phyloP scores from a whole-genome alignment of 768 basidiomycete species.

The Ramaria sp. region DNA sequence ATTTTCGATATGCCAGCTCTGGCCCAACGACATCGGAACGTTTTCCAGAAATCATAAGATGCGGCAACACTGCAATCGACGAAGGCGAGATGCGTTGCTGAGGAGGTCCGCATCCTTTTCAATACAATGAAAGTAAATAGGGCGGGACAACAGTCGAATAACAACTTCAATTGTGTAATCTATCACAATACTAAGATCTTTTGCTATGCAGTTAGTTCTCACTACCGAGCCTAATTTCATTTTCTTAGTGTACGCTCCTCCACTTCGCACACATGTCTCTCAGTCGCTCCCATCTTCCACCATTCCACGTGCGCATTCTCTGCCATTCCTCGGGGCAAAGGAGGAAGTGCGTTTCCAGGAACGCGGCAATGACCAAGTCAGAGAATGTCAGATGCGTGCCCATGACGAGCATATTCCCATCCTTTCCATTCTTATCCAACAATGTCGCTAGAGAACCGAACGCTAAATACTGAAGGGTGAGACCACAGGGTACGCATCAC shows the following conservation, averaged over 20 bases:
- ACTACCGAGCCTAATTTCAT: too few relatives aligned
- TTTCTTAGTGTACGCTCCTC: not conserved
- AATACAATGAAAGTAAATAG: too few relatives aligned
- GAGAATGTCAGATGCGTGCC: constrained; percentile 28
- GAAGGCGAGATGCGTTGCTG: too few relatives aligned
- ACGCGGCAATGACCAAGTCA: constrained; percentile 23
- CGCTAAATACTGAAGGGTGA: constrained; percentile 2
- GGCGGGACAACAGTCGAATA: too few relatives aligned
- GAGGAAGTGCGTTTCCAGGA: not conserved
- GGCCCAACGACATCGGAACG: too few relatives aligned
- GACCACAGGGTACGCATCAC: constrained; percentile 1
- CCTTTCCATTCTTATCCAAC: constrained; percentile 20
- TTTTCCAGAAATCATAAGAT: too few relatives aligned
- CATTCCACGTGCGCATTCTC: not conserved
- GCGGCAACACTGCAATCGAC: too few relatives aligned
- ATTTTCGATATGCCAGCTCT: too few relatives aligned
- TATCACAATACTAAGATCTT: too few relatives aligned
- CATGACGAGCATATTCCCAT: constrained; percentile 24
- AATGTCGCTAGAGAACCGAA: constrained; percentile 10
- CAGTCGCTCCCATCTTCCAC: not conserved
- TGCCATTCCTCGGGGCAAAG: not conserved
- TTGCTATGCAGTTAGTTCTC: too few relatives aligned
- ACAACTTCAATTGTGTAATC: too few relatives aligned
- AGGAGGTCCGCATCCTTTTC: too few relatives aligned
- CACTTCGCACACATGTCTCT: not conserved